Conservation (phyloP, 441 rosid genomes). For the Arabidopsis hybrid region DNA sequence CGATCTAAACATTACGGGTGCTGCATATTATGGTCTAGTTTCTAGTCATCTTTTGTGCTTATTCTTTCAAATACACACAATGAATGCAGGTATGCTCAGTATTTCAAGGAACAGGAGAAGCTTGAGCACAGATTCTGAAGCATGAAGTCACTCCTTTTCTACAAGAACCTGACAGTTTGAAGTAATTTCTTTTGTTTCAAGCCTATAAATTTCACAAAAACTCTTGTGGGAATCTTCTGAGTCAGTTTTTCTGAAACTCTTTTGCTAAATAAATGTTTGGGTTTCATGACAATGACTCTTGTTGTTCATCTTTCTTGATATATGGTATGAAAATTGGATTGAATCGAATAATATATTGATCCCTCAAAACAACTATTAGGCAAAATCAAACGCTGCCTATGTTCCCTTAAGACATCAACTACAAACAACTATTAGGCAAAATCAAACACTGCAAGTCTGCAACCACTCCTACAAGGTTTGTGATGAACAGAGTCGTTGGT, state of each 20-base stretch:
- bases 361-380: not conserved
- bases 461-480: constrained; percentile 95
- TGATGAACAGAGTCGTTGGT: constrained; percentile 86
- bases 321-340: not conserved
- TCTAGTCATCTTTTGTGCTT: not conserved
- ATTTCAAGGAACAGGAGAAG: constrained; percentile 86
- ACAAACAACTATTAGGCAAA: constrained; percentile 29
- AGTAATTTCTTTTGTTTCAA: not conserved
- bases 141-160: constrained; percentile 6
- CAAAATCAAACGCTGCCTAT: not conserved
- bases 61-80: constrained; percentile 5
- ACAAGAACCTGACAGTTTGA: constrained; percentile 11
- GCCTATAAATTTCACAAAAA: not conserved
- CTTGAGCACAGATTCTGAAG: constrained; percentile 79
- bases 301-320: constrained; percentile 15
- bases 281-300: constrained; percentile 18
- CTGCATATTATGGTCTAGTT: too few species aligned
- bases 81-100: constrained; percentile 78
- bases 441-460: constrained; percentile 48
- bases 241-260: constrained; percentile 31
- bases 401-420: not conserved
- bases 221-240: constrained; percentile 10
- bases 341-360: not conserved
- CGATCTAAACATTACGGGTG: too few species aligned
- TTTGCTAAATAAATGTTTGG: constrained; percentile 35